Percentiles rank a stretch among this genome's conserved stretches.
Evolutionary conservation across 225 moss, liverwort and hornwort genomes (phyloP).

Genomic region (Lunularia cruciata): DNA sequence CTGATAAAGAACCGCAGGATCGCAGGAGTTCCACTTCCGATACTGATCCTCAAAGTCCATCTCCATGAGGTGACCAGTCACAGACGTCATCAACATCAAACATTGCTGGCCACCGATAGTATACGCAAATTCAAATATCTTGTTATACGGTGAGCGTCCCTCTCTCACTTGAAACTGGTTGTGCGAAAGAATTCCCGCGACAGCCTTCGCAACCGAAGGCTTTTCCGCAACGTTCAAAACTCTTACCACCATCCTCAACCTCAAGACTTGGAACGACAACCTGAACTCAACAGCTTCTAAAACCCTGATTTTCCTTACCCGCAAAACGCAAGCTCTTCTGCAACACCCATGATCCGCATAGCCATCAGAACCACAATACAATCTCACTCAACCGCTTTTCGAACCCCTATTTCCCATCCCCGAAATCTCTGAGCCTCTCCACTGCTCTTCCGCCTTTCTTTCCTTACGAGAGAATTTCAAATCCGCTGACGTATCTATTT

Average conservation of each 20-base stretch:
- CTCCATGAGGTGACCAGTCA: constrained; percentile 98
- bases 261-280: no score
- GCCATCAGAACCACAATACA: no score
- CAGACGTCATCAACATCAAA: constrained; percentile 94
- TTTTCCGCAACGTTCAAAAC: constrained; percentile 98
- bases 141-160: constrained; percentile 89
- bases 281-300: no score
- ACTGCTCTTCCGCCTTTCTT: no score
- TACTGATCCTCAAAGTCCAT: constrained; percentile 93
- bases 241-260: constrained; percentile 32
- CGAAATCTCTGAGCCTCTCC: no score
- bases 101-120: constrained; percentile 76
- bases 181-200: constrained; percentile 78
- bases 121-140: constrained; percentile 92
- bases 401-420: no score
- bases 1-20: constrained; percentile 86
- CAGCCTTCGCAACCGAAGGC: constrained; percentile 95
- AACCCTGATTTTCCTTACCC: no score
- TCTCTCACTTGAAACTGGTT: constrained; percentile 77
- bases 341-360: no score
- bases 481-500: no score
- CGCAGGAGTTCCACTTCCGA: constrained; percentile 97
- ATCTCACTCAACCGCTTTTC: no score
- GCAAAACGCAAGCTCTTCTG: no score
- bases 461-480: no score